A percentile compares a stretch with the other conserved stretches of the same genome.
Conservation (phyloP, 495 filamentous ascomycete species). For the Penicillium egyptiacum region DNA sequence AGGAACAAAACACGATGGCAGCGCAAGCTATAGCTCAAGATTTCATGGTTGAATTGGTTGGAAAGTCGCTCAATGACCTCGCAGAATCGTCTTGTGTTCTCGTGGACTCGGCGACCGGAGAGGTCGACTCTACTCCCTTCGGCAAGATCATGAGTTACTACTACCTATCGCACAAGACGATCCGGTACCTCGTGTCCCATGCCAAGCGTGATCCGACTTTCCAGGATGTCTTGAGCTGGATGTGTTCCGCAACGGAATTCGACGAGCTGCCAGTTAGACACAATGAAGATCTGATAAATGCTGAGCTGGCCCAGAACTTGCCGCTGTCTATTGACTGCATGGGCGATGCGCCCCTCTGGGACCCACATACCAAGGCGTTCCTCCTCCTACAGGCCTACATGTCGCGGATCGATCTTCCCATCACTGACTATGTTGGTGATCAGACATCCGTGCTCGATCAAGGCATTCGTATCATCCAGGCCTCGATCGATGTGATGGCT, state of each 20-base stretch:
- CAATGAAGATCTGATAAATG: slow-evolving; percentile 98
- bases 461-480: slow-evolving; percentile 89
- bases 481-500: slow-evolving; percentile 90
- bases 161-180: slow-evolving; percentile 95
- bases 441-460: slow-evolving; percentile 89
- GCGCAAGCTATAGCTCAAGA: slow-evolving; percentile 85
- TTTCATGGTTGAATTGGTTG: slow-evolving; percentile 89
- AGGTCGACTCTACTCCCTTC: slow-evolving; percentile 82
- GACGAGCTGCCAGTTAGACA: slow-evolving; percentile 98
- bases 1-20: slow-evolving; percentile 86
- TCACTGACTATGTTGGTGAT: slow-evolving; percentile 96
- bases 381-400: slow-evolving; percentile 92
- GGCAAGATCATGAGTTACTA: slow-evolving; percentile 99
- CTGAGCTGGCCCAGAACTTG: slow-evolving; percentile 79
- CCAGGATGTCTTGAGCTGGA: slow-evolving; percentile 86
- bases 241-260: slow-evolving; percentile 91
- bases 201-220: slow-evolving; percentile 78
- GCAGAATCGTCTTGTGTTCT: slow-evolving; percentile 78
- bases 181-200: slow-evolving; percentile 74
- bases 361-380: slow-evolving; percentile 97
- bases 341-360: slow-evolving; percentile 86
- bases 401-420: slow-evolving; percentile 86
- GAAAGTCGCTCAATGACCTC: slow-evolving; percentile 77
- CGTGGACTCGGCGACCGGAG: slow-evolving; percentile 74
- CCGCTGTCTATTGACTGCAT: slow-evolving; percentile 66